Percentiles rank a stretch among this genome's conserved stretches.
Evolutionary conservation across 192 early-diverging fungal species (phyloP).

Genomic region (Rhizophlyctis rosea): DNA sequence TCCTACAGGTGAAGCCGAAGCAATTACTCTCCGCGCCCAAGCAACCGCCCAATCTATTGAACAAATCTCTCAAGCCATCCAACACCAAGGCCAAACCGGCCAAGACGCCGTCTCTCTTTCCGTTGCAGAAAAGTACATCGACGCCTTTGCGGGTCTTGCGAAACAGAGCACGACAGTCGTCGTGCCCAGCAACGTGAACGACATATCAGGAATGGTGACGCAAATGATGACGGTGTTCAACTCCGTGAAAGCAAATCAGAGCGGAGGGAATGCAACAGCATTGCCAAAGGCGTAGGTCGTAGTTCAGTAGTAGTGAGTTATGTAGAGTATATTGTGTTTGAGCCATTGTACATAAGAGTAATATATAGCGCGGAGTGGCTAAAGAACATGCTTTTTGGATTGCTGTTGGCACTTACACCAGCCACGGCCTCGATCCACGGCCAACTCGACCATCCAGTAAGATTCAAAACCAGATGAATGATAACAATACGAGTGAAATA

Average conservation of each 20-base stretch:
- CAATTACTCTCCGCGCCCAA: conserved; percentile 76
- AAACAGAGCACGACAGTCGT: conserved; percentile 90
- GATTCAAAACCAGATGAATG: too few relatives aligned
- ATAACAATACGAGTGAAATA: too few relatives aligned
- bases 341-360: too few relatives aligned
- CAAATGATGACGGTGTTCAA: conserved; percentile 61
- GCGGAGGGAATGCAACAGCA: too few relatives aligned
- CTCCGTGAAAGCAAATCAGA: conserved; percentile 25
- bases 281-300: too few relatives aligned
- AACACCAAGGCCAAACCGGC: conserved; percentile 45
- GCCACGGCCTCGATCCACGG: too few relatives aligned
- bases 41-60: conserved; percentile 82
- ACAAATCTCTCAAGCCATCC: conserved; percentile 76
- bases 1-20: conserved; percentile 76
- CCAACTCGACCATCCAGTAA: too few relatives aligned
- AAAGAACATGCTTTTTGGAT: too few relatives aligned
- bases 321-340: too few relatives aligned
- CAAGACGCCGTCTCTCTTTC: conserved; percentile 84
- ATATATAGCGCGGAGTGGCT: too few relatives aligned
- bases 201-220: conserved; percentile 85
- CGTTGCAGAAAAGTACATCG: conserved; percentile 95
- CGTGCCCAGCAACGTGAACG: conserved; percentile 77
- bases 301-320: too few relatives aligned
- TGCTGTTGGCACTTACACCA: too few relatives aligned
- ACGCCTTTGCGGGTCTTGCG: conserved; percentile 86